Base-by-base conservation (phyloP, 805 yeast species). In the Hanseniaspora nectarophila region DNA sequence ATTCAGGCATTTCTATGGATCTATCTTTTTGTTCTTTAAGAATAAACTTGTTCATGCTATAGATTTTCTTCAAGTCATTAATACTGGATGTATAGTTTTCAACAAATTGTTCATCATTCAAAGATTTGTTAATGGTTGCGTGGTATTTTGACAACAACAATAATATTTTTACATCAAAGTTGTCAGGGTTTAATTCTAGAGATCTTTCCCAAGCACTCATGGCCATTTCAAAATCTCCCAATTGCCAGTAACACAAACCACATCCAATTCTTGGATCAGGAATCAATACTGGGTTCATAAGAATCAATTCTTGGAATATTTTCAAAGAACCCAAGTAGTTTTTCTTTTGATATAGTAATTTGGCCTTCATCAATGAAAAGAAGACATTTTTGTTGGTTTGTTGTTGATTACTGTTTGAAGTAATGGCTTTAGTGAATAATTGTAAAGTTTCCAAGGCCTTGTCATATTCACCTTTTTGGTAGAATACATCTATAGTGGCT, bases 251-350 rank as follows among this genome's bases (percentile, higher is more conserved):
- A 66, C 97, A 89, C 57, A 92, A 70, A 33, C 98, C 99, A 55
- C 90, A 78, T 28, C 97, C 99, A 55, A 92, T 75, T 66, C 99
- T 74, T 18, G 97, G 94, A 68, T 90, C 97, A 4, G 97, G 97
- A 58, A 76, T 76, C 58, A 83, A 69, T 34, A 82, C 63, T 2
- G 97, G 97, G 56, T 87, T 81, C 46, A 81, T 71, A 32, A 81
- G 73, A 57, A 92, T 71, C 7, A 85, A 81, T 57, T 82, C 84
- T 70, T 92, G 99, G 67, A 85, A 92, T 31, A 85, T 65, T 63
- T 81, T 82, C 60, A 92, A 73, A 15, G 95, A 88, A 5, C 75
- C 79, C 23, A 74, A 64, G 65, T 80, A 88, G 62, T 84, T 83
- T 55, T 78, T 81, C 64, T 82, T 84, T 56, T 76, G 76, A 61